Conservation (phyloP, 2,329 filamentous ascomycete genomes). For the Akanthomyces lecanii region DNA sequence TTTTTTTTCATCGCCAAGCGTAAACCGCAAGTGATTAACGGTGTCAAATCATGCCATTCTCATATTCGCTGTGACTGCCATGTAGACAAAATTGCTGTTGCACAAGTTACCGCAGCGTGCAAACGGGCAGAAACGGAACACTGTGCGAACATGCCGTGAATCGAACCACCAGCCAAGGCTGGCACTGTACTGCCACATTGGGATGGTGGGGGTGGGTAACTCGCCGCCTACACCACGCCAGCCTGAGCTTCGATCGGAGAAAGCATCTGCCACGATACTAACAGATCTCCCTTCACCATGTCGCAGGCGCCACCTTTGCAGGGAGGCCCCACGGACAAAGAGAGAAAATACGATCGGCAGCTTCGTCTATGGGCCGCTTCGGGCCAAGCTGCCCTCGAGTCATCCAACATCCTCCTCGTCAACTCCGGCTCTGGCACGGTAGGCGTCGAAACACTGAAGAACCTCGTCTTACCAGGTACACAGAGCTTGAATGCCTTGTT, state of each 20-base stretch:
- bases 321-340: slow-evolving; percentile 55
- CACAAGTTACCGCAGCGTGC: not conserved
- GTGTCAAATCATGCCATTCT: not conserved
- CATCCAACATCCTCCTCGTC: slow-evolving; percentile 84
- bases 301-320: slow-evolving; percentile 32
- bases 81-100: not conserved
- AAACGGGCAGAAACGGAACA: not conserved
- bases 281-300: slow-evolving; percentile 20
- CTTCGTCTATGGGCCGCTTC: slow-evolving; percentile 91
- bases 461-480: slow-evolving; percentile 82
- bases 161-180: not conserved
- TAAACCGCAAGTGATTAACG: not conserved
- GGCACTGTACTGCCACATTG: slow-evolving; percentile 3
- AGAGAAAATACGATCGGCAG: slow-evolving; percentile 88
- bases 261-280: not conserved
- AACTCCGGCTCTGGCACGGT: slow-evolving; percentile 85
- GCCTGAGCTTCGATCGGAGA: not conserved
- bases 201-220: slow-evolving; percentile 6
- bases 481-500: not conserved
- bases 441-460: slow-evolving; percentile 90
- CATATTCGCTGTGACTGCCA: not conserved
- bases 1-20: not conserved
- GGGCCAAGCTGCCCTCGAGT: slow-evolving; percentile 85
- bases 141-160: not conserved
- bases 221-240: not conserved